Conservation (phyloP, 1,284 basidiomycete genomes). For the Trichosporon ovoides region DNA sequence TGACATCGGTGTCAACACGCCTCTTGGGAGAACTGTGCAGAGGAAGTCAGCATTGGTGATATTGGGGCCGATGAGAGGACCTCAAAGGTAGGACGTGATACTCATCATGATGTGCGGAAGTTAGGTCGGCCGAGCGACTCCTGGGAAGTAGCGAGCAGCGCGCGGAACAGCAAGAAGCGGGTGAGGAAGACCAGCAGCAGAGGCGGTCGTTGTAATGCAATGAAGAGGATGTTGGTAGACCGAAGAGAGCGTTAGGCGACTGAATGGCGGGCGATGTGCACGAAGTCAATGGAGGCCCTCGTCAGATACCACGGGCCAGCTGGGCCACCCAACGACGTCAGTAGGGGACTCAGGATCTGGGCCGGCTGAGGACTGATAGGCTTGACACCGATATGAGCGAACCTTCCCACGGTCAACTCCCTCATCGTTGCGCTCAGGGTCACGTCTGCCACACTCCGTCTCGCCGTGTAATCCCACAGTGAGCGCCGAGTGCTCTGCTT, state of each 20-base stretch:
- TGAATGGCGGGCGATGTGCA: neutral
- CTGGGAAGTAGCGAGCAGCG: neutral
- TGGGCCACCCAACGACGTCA: slow-evolving; percentile 10
- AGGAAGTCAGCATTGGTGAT: slow-evolving; percentile 7
- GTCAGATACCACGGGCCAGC: slow-evolving; percentile 8
- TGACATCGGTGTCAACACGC: slow-evolving; percentile 97
- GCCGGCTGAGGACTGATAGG: slow-evolving; percentile 2
- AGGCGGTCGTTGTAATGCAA: neutral
- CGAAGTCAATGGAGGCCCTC: neutral
- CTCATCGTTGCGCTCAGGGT: neutral
- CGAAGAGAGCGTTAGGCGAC: neutral
- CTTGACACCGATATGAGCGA: neutral
- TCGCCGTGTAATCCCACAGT: slow-evolving; percentile 14
- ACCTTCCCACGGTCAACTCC: neutral
- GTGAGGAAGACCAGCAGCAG: neutral
- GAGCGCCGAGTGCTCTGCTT: slow-evolving; percentile 9
- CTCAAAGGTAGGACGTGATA: slow-evolving; percentile 10
- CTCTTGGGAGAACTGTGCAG: slow-evolving; percentile 69
- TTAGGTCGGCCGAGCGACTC: neutral
- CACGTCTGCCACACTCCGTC: slow-evolving; percentile 7
- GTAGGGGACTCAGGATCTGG: neutral
- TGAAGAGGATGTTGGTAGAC: neutral
- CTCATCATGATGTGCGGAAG: slow-evolving; percentile 32
- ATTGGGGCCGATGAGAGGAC: neutral
- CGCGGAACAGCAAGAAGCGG: neutral